These are phyloP conservation scores for Ormosia emarginata DNA, from an alignment of 306 rosid species.

Conservation along the genomic window DNA sequence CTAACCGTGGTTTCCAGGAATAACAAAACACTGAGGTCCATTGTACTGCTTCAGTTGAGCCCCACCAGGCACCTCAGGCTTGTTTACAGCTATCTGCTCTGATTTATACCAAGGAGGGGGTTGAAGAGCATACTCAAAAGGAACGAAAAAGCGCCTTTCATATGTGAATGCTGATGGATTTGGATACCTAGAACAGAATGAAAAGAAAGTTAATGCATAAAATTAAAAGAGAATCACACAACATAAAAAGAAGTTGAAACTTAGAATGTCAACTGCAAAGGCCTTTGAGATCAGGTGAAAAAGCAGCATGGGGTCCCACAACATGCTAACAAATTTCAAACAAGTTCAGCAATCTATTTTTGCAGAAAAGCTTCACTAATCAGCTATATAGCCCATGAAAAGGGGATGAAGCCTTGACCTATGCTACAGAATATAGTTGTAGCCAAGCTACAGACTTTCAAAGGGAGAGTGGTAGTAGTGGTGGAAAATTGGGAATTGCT, in stretches of 20 bases:
- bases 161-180: conserved; percentile 91
- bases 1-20: conserved; percentile 98
- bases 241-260: not conserved
- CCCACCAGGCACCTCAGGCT: conserved; percentile 80
- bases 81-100: conserved; percentile 73
- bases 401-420: not conserved
- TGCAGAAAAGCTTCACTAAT: not conserved
- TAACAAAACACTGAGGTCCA: conserved; percentile 94
- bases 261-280: conserved; percentile 1
- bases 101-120: conserved; percentile 82
- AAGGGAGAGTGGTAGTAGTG: not conserved
- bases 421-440: not conserved
- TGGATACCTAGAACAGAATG: conserved; percentile 65
- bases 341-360: not conserved
- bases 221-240: not conserved
- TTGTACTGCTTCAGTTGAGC: conserved; percentile 62
- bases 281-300: not conserved
- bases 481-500: not conserved
- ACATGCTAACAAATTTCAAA: not conserved
- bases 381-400: not conserved
- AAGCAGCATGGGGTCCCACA: not conserved
- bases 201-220: not conserved
- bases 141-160: conserved; percentile 83
- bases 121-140: conserved; percentile 95
- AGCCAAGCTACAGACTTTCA: conserved; percentile 13